A percentile compares a stretch with the other conserved stretches of the same genome.
These are phyloP conservation scores for Venturia carpophila DNA, from an alignment of 2,329 filamentous ascomycete genomes.

Conservation along the genomic window DNA sequence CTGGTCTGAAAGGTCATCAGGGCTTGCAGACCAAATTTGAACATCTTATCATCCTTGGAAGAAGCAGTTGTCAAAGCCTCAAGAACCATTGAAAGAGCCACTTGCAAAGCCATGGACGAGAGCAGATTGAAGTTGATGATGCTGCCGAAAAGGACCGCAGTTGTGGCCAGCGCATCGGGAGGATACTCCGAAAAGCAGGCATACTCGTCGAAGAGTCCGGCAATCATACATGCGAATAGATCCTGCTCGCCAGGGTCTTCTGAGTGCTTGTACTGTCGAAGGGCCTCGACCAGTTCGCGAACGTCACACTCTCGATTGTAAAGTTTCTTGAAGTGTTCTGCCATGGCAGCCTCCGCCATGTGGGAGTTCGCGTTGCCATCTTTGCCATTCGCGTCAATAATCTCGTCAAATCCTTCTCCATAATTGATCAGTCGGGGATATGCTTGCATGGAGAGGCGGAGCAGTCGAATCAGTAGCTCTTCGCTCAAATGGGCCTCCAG, in stretches of 20 bases:
- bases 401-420: conserved; percentile 81
- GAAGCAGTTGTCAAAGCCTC: conserved; percentile 71
- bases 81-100: conserved; percentile 95
- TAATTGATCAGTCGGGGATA: conserved; percentile 97
- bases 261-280: conserved; percentile 83
- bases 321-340: conserved; percentile 97
- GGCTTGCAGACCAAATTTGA: conserved; percentile 94
- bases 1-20: conserved; percentile 79
- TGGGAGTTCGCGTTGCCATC: conserved; percentile 73
- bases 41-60: conserved; percentile 70
- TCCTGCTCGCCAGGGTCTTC: conserved; percentile 80
- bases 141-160: conserved; percentile 90
- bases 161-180: conserved; percentile 89
- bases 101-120: conserved; percentile 80
- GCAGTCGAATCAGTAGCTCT: conserved; percentile 68
- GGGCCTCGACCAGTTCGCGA: conserved; percentile 72
- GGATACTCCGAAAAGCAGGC: conserved; percentile 93
- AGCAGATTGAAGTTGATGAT: conserved; percentile 93
- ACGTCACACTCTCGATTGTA: conserved; percentile 87
- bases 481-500: conserved; percentile 54
- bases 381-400: conserved; percentile 78
- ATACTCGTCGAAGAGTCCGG: conserved; percentile 95
- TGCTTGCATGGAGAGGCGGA: conserved; percentile 80
- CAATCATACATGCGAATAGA: conserved; percentile 96
- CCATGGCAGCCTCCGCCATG: conserved; percentile 83